phyloP scores from a whole-genome alignment of 345 rosid genomes.

The Lepidium aucheri region DNA sequence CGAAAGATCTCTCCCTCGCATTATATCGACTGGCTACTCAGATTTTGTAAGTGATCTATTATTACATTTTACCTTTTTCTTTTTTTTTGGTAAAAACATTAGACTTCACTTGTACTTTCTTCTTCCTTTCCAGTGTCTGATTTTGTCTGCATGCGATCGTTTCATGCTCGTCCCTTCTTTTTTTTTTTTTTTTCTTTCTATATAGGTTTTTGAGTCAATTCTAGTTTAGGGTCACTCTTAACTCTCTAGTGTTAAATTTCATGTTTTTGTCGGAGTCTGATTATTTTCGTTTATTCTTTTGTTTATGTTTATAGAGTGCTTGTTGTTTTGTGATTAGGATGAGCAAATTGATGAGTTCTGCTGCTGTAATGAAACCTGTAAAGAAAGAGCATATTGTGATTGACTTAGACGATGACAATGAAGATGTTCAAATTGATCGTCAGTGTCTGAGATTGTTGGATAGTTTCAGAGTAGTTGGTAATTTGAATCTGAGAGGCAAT shows the following conservation, averaged over 20 bases:
- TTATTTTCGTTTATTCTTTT: background rate
- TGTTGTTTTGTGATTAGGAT: background rate
- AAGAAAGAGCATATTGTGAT: conserved; percentile 9
- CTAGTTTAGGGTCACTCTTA: no score
- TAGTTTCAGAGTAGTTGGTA: conserved; percentile 25
- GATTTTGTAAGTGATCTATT: conserved; percentile 8
- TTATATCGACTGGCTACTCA: background rate
- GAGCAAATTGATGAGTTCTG: background rate
- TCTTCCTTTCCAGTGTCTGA: no score
- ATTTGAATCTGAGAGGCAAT: conserved; percentile 22
- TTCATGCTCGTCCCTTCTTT: no score
- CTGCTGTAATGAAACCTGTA: background rate
- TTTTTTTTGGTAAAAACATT: no score
- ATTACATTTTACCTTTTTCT: no score
- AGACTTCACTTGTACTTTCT: no score
- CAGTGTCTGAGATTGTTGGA: conserved; percentile 32
- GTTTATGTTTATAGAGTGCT: background rate
- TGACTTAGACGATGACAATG: conserved; percentile 3
- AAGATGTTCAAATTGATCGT: conserved; percentile 22
- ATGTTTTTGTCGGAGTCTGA: background rate
- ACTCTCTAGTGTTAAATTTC: no score
- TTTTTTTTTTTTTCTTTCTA: no score
- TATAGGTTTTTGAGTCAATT: no score
- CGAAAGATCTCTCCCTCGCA: background rate
- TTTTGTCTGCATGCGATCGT: no score